A percentile compares a stretch with the other conserved stretches of the same genome.
phyloP scores from a whole-genome alignment of 83 land plant species.

The Picea abies region DNA sequence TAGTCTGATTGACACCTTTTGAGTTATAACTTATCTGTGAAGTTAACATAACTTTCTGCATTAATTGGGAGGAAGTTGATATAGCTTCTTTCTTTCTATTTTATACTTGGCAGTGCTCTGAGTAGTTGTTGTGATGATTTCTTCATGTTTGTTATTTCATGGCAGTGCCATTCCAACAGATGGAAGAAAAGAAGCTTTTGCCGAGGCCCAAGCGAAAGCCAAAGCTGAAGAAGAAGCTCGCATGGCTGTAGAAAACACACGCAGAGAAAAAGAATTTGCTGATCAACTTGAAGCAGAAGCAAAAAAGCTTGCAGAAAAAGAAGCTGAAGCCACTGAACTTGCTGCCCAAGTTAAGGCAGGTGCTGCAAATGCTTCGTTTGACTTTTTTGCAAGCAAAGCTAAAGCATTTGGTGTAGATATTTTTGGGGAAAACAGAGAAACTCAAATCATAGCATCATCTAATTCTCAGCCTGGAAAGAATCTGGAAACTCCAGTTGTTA shows the following conservation, averaged over 20 bases:
- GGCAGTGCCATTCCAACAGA: slow-evolving; percentile 86
- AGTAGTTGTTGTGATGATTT: slow-evolving; percentile 1
- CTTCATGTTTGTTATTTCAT: slow-evolving; percentile 10
- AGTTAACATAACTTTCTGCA: not conserved
- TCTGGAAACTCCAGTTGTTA: slow-evolving; percentile 46
- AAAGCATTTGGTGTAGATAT: slow-evolving; percentile 35
- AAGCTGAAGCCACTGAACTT: slow-evolving; percentile 35
- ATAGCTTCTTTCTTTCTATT: not conserved
- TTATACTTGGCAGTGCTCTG: not conserved
- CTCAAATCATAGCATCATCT: slow-evolving; percentile 34
- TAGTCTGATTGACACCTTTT: not conserved
- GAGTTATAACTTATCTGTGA: not conserved
- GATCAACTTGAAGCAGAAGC: slow-evolving; percentile 50
- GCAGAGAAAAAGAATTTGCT: slow-evolving; percentile 43
- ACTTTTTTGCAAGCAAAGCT: slow-evolving; percentile 39
- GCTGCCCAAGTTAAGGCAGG: slow-evolving; percentile 41
- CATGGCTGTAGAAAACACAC: slow-evolving; percentile 42
- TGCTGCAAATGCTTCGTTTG: slow-evolving; percentile 41
- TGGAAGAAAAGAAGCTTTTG: slow-evolving; percentile 75
- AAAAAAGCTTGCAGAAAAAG: slow-evolving; percentile 39
- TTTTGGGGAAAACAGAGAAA: slow-evolving; percentile 44
- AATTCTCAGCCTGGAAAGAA: slow-evolving; percentile 25
- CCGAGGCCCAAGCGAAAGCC: slow-evolving; percentile 59
- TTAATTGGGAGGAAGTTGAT: no score
- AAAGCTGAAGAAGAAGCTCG: slow-evolving; percentile 68